A percentile compares a stretch with the other conserved stretches of the same genome.
Conservation (phyloP, 2,329 filamentous ascomycete genomes). For the Sporothrix inflata region DNA sequence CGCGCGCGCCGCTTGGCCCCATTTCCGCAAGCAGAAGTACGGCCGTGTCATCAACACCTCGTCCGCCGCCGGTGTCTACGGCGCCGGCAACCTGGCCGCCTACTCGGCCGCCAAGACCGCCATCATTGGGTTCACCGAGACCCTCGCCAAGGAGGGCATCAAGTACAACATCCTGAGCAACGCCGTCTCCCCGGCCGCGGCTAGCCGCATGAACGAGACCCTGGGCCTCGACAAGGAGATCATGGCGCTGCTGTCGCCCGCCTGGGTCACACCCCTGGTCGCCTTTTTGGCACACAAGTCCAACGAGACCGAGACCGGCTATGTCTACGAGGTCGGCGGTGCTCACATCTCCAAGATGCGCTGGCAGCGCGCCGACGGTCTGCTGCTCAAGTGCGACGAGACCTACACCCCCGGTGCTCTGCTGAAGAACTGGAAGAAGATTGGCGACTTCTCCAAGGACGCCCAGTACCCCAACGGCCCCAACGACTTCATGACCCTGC, state of each 20-base stretch:
- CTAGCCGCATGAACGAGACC: slow-evolving; percentile 92
- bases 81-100: slow-evolving; percentile 93
- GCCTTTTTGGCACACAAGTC: slow-evolving; percentile 84
- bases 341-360: slow-evolving; percentile 90
- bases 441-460: slow-evolving; percentile 77
- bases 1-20: slow-evolving; percentile 89
- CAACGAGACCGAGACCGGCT: slow-evolving; percentile 79
- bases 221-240: slow-evolving; percentile 88
- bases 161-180: slow-evolving; percentile 99
- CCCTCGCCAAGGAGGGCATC: slow-evolving; percentile 91
- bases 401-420: slow-evolving; percentile 86
- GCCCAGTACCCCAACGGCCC: slow-evolving; percentile 82
- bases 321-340: slow-evolving; percentile 91
- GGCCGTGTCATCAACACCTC: slow-evolving; percentile 95
- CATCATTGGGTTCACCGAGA: slow-evolving; percentile 96
- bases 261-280: slow-evolving; percentile 93
- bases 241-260: slow-evolving; percentile 80
- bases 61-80: slow-evolving; percentile 93
- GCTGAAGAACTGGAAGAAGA: slow-evolving; percentile 84
- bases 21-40: slow-evolving; percentile 99
- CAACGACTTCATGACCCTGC: slow-evolving; percentile 83
- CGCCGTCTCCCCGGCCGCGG: slow-evolving; percentile 92
- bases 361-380: slow-evolving; percentile 91
- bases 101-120: slow-evolving; percentile 97
- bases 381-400: slow-evolving; percentile 85